A percentile compares a stretch with the other conserved stretches of the same genome.
phyloP scores from a whole-genome alignment of 805 yeast species.

The Saturnispora sanitii region DNA sequence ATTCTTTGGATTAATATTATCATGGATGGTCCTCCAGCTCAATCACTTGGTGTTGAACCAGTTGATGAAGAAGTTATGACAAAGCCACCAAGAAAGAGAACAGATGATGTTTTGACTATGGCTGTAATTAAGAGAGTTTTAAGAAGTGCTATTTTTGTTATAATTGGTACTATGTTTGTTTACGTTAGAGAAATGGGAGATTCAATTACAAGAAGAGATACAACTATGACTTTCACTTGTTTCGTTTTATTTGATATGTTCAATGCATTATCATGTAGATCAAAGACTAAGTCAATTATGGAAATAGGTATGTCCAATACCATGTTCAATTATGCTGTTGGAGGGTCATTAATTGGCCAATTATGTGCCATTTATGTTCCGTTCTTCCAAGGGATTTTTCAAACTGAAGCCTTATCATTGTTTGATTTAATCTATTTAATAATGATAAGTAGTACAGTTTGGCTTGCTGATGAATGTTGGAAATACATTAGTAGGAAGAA shows the following conservation, averaged over 20 bases:
- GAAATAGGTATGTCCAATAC: conserved; percentile 72
- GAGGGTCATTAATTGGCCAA: conserved; percentile 82
- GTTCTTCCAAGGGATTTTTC: conserved; percentile 85
- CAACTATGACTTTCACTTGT: conserved; percentile 98
- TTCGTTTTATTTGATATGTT: conserved; percentile 95
- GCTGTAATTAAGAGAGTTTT: conserved; percentile 62
- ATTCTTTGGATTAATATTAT: conserved; percentile 93
- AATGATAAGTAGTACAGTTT: conserved; percentile 64
- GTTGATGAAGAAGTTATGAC: conserved; percentile 94
- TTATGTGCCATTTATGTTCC: conserved; percentile 89
- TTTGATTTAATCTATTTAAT: conserved; percentile 59
- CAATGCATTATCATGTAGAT: conserved; percentile 91
- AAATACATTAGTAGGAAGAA: conserved; percentile 35
- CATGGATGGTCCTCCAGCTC: conserved; percentile 99
- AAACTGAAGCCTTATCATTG: conserved; percentile 79
- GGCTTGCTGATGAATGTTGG: conserved; percentile 75
- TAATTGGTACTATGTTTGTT: conserved; percentile 78
- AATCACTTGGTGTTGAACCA: conserved; percentile 93
- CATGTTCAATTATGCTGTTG: conserved; percentile 91
- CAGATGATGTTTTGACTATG: conserved; percentile 71
- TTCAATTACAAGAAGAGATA: conserved; percentile 84
- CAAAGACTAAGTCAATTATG: conserved; percentile 72
- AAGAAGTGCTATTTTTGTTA: conserved; percentile 68
- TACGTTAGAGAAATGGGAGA: conserved; percentile 83
- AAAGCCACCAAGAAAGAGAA: conserved; percentile 88